Percentiles rank a stretch among this genome's conserved stretches.
These are phyloP conservation scores for Leishmania martiniquensis DNA, from an alignment of 208 protist genomes.

Conservation along the genomic window DNA sequence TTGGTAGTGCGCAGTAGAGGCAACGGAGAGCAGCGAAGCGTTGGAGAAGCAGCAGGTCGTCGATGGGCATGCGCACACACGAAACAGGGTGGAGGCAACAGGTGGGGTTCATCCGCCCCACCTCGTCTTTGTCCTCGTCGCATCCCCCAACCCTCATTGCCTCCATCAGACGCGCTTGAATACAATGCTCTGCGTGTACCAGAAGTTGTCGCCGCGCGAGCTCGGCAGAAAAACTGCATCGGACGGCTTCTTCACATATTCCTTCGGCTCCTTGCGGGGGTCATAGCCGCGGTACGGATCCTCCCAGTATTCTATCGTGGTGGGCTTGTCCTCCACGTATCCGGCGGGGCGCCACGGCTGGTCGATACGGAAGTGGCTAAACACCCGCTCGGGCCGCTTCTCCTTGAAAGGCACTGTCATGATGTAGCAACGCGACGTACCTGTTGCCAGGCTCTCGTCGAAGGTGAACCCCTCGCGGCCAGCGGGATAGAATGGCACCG, in stretches of 20 bases:
- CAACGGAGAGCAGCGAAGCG: not conserved
- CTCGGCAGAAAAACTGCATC: constrained; percentile 68
- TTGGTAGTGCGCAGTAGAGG: not conserved
- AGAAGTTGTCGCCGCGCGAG: constrained; percentile 71
- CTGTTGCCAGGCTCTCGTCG: constrained; percentile 74
- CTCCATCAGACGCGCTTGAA: constrained; percentile 75
- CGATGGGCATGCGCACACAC: too few relatives aligned
- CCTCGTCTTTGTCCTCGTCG: too few relatives aligned
- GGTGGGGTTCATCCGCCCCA: not conserved
- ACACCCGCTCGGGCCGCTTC: constrained; percentile 41
- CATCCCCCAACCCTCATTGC: too few relatives aligned
- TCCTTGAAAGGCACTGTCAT: constrained; percentile 78
- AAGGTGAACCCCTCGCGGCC: constrained; percentile 85
- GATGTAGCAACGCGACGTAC: constrained; percentile 76
- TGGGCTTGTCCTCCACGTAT: constrained; percentile 73
- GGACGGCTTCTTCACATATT: constrained; percentile 67
- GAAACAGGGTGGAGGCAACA: not conserved
- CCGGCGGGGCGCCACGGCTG: constrained; percentile 78
- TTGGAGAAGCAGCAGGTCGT: not conserved
- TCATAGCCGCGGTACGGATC: constrained; percentile 87
- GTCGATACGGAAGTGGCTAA: constrained; percentile 65
- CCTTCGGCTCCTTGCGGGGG: constrained; percentile 77
- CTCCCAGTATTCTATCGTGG: constrained; percentile 85
- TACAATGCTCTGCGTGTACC: constrained; percentile 91
- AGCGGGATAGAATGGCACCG: constrained; percentile 61